phyloP scores from a whole-genome alignment of 2,329 filamentous ascomycete species.

The Stemphylium vesicarium region DNA sequence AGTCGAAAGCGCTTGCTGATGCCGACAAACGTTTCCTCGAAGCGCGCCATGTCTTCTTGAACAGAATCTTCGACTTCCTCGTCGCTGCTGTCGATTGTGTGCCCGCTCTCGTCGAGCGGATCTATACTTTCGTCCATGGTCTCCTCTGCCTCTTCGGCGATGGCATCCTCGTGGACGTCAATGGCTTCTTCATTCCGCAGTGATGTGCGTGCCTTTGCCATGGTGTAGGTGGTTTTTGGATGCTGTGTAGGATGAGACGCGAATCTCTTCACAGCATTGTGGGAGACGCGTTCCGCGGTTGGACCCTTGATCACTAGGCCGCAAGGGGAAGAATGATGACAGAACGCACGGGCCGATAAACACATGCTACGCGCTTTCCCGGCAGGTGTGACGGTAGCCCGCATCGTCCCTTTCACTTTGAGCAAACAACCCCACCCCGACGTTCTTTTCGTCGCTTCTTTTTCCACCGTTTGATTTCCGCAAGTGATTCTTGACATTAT shows the following conservation, averaged over 20 bases:
- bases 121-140: conserved; percentile 57
- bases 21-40: conserved; percentile 81
- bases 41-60: conserved; percentile 83
- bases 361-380: conserved; percentile 25
- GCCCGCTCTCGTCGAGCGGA: conserved; percentile 58
- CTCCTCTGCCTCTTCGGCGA: conserved; percentile 49
- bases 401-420: conserved; percentile 21
- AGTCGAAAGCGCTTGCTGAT: conserved; percentile 85
- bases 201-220: conserved; percentile 42
- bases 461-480: conserved; percentile 14
- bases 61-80: conserved; percentile 73
- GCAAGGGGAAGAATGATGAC: conserved; percentile 21
- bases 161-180: conserved; percentile 36
- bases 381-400: conserved; percentile 21
- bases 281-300: conserved; percentile 14
- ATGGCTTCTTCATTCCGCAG: conserved; percentile 36
- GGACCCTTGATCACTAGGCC: conserved; percentile 17
- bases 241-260: conserved; percentile 17
- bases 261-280: conserved; percentile 12
- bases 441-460: conserved; percentile 27
- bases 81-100: conserved; percentile 52
- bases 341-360: conserved; percentile 21
- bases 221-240: conserved; percentile 17
- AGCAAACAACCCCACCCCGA: conserved; percentile 19
- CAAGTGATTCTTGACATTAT: conserved; percentile 59